phyloP scores from a whole-genome alignment of 2,329 filamentous ascomycete species.

The Arthrobotrys entomopaga region DNA sequence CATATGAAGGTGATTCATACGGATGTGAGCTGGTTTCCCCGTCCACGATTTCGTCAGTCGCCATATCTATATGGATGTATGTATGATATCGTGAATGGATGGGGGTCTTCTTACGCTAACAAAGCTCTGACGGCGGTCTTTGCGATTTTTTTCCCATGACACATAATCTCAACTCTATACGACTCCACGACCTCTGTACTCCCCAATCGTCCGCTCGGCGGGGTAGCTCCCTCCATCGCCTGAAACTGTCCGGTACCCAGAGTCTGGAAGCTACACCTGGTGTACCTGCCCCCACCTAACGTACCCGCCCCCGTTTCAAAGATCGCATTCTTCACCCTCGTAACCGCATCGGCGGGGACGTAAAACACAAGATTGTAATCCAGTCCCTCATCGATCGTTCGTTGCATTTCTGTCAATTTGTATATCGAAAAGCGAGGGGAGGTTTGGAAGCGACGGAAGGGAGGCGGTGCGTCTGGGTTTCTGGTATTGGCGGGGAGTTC shows the following conservation, averaged over 20 bases:
- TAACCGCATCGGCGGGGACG: conserved; percentile 10
- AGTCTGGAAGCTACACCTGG: conserved; percentile 43
- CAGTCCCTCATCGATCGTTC: conserved; percentile 23
- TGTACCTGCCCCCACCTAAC: conserved; percentile 22
- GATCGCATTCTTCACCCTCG: conserved; percentile 35
- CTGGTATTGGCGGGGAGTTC: conserved; percentile 6
- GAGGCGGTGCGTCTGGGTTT: not conserved
- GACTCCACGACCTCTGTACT: conserved; percentile 18
- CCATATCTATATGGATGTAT: too few species aligned
- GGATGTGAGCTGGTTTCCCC: conserved; percentile 34
- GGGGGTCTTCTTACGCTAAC: conserved; percentile 21
- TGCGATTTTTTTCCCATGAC: conserved; percentile 30
- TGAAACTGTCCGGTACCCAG: conserved; percentile 39
- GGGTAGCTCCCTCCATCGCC: conserved; percentile 22
- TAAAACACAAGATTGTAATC: conserved; percentile 46
- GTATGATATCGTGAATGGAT: not conserved
- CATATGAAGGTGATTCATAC: conserved; percentile 19
- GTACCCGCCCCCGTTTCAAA: conserved; percentile 42
- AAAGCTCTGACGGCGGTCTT: conserved; percentile 35
- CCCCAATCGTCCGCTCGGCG: not conserved
- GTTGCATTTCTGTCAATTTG: conserved; percentile 42
- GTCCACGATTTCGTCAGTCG: too few species aligned
- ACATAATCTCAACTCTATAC: conserved; percentile 37
- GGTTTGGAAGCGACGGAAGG: conserved; percentile 38
- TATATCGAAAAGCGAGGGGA: conserved; percentile 32